Base-by-base conservation (phyloP, 225 moss, liverwort and hornwort species). In the Marchantia polymorpha region DNA sequence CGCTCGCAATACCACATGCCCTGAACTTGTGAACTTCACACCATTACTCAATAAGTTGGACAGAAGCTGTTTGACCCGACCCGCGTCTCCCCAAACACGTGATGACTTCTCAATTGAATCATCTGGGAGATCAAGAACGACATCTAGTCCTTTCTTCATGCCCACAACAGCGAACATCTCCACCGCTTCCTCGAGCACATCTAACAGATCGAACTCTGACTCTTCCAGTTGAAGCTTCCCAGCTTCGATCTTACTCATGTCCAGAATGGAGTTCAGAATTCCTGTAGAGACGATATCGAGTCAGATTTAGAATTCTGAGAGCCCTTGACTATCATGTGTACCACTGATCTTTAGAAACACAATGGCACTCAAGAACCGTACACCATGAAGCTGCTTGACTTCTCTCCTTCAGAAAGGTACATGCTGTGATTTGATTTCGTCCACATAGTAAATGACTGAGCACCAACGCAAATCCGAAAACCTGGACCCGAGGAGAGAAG, bases 191-290 rank as follows among this genome's bases (percentile, higher is more conserved):
- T 89, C 89, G 2, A 89, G 84, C 54, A 85, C 83, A 29, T 85
- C 80, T 39, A 87, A 25, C 23, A 89, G 75, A 71, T 89, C 87
- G n/a, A 89, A 89, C 52, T 89, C 89, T 27, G 87, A 78, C 47
- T 87, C 89, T 79, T 85, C 87, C 74, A 89, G 68, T 27, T 85
- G 68, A 8, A 89, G 81, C 73, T 89, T 89, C 50, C 89, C 89
- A 7, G 89, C 87, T 83, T 89, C 89, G 15, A 89, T 87, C 82
- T 89, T 89, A 77, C 89, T 89, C 89, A 89, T 89, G 29, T 89
- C 89, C 80, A 89, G 75, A 77, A 89, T 86, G 26, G 89, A 86
- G 55, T 89, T 89, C 48, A 89, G 75, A 47, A 89, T 89, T 29
- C 84, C 89, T 87, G 83, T 53, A 65, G 16, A 64, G 17, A 48